Evolutionary conservation across 2,329 filamentous ascomycete species (phyloP), one percentile per base, ranked within the genome.

Genomic region (Trichothecium roseum): DNA sequence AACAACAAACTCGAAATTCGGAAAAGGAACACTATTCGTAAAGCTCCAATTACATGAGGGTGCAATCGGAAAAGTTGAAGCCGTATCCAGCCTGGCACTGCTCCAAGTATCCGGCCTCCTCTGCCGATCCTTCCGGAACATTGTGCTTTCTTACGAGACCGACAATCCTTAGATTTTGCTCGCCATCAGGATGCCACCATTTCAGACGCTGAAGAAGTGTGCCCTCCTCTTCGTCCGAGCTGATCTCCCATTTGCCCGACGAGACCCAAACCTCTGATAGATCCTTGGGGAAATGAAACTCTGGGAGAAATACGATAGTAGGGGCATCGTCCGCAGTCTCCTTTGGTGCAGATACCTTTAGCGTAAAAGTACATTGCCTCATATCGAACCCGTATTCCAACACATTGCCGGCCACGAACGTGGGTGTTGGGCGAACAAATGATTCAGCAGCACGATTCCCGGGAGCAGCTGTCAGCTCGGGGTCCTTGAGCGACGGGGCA

Each of bases 181-280:
- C 77, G 3, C 89, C 91, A 37, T 81, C 80, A 1, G 75, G 76
- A 59, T 98, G 88, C 88, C 89, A 95, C 91, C 91, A 98, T 47
- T 75, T 76, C 43, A 98, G 61, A 43, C 73, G 73, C 62, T 95
- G 89, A 40, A 86, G 65, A 45, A 76, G 63, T 5, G 75, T 76
- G 0, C 74, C 76, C 42, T 83, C 74, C 8, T 76, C 71, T 37
- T 87, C 81, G 40, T 87, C 79, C 5, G 66, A 72, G 45, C 76
- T 78, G 41, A 96, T 85, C 46, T 81, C 78, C 88, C 88, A 98
- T 53, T 89, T 91, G 6, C 93, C 93, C 1, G 82, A 84, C 34
- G 76, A 85, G 18, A 87, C 82, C 36, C 81, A 72, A 4, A 98
- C 78, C 1, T 69, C 69, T 28, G 78, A 83, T 30, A 74, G 67